A percentile compares a stretch with the other conserved stretches of the same genome.
phyloP scores from a whole-genome alignment of 176 grass and related monocot genomes.

The Miscanthus lutarioriparius region DNA sequence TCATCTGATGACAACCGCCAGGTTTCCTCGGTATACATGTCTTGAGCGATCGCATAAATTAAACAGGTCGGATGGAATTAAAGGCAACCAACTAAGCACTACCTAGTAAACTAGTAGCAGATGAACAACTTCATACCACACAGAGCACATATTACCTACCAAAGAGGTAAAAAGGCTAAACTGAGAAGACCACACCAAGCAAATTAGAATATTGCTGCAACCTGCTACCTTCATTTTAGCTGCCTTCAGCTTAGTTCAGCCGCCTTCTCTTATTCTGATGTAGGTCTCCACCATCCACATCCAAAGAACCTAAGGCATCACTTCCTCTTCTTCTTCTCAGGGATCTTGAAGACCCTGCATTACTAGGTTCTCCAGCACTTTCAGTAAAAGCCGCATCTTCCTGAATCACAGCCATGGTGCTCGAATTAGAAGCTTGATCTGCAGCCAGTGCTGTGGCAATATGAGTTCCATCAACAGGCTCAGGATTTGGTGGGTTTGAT shows the following conservation, averaged over 20 bases:
- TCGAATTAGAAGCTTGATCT: constrained; percentile 92
- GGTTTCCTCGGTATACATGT: constrained; percentile 44
- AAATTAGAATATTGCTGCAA: constrained; percentile 20
- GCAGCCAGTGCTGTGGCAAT: constrained; percentile 47
- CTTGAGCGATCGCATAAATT: constrained; percentile 28
- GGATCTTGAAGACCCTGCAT: constrained; percentile 79
- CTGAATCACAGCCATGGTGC: constrained; percentile 98
- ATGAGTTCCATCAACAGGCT: constrained; percentile 39
- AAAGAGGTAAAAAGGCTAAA: constrained; percentile 36
- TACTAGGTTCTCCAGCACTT: constrained; percentile 52
- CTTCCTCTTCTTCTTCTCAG: constrained; percentile 76
- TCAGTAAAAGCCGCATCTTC: constrained; percentile 68
- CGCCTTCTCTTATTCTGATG: constrained; percentile 80
- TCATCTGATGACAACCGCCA: constrained; percentile 26
- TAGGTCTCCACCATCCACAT: constrained; percentile 78
- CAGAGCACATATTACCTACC: constrained; percentile 32
- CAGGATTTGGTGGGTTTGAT: constrained; percentile 52
- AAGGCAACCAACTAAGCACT: constrained; percentile 27
- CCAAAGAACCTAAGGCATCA: constrained; percentile 58
- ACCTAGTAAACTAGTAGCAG: constrained; percentile 38
- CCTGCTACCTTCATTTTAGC: constrained; percentile 44
- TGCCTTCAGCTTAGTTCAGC: constrained; percentile 66
- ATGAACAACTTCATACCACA: constrained; percentile 32
- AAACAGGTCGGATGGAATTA: constrained; percentile 23
- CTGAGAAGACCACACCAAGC: constrained; percentile 11